Evolutionary conservation across 768 basidiomycete genomes (phyloP).

Genomic region (Multifurca ochricompacta): DNA sequence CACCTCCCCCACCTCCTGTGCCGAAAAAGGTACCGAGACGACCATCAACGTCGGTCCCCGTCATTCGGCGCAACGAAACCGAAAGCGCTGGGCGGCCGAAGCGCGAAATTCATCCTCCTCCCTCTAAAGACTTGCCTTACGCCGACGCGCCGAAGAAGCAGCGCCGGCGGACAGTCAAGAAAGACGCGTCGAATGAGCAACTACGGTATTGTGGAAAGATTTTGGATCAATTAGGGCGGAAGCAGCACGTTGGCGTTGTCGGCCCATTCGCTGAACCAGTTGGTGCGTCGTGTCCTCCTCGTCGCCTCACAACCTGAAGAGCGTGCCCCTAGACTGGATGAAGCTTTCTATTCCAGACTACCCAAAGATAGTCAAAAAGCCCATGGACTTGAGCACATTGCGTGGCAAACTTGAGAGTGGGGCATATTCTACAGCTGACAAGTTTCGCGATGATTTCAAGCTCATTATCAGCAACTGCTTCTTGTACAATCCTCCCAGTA

Average conservation of each 20-base stretch:
- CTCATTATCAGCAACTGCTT: conserved; percentile 94
- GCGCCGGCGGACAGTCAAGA: conserved; percentile 49
- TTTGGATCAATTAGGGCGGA: conserved; percentile 66
- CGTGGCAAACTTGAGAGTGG: conserved; percentile 71
- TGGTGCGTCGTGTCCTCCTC: conserved; percentile 45
- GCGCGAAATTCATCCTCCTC: conserved; percentile 95
- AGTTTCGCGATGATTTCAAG: conserved; percentile 87
- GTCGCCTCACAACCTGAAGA: not conserved
- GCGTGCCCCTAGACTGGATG: conserved; percentile 51
- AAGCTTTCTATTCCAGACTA: conserved; percentile 79
- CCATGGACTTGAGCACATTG: conserved; percentile 94
- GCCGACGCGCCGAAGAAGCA: conserved; percentile 66
- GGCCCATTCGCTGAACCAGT: conserved; percentile 92
- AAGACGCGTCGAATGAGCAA: conserved; percentile 74
- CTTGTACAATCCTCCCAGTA: conserved; percentile 82
- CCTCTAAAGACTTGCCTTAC: conserved; percentile 85
- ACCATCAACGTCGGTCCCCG: conserved; percentile 72
- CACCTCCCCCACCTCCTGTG: conserved; percentile 36
- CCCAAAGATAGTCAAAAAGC: conserved; percentile 81
- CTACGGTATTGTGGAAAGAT: conserved; percentile 75
- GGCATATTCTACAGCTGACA: conserved; percentile 68
- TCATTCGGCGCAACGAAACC: conserved; percentile 70
- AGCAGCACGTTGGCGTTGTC: conserved; percentile 66
- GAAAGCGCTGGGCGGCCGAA: conserved; percentile 74
- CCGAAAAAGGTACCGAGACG: conserved; percentile 50